Conservation (phyloP, 2,329 filamentous ascomycete genomes). For the Cercospora zeina region DNA sequence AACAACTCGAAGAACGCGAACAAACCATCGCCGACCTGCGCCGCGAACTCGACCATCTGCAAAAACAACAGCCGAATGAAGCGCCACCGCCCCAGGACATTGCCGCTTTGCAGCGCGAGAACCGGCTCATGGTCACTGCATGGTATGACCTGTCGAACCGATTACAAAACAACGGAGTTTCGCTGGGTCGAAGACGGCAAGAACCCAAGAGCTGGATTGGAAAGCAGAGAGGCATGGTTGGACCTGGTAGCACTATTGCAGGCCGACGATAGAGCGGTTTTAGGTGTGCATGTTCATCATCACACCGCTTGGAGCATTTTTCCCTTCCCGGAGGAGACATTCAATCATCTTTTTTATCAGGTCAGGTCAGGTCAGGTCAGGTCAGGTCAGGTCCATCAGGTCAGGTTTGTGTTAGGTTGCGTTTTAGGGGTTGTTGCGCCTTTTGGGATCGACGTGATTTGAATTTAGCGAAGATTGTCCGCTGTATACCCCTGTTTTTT, state of each 20-base stretch:
- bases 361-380: not conserved
- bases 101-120: slow-evolving; percentile 73
- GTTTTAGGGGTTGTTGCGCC: not conserved
- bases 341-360: no score
- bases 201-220: slow-evolving; percentile 79
- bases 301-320: not conserved
- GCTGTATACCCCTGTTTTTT: not conserved
- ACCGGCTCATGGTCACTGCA: slow-evolving; percentile 74
- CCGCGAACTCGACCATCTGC: slow-evolving; percentile 35
- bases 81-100: slow-evolving; percentile 47
- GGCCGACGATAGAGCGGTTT: slow-evolving; percentile 11
- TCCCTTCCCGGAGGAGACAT: no score
- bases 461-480: slow-evolving; percentile 1
- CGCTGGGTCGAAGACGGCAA: slow-evolving; percentile 72
- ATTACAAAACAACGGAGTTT: slow-evolving; percentile 79
- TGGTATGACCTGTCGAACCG: slow-evolving; percentile 81
- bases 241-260: slow-evolving; percentile 27
- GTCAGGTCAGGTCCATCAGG: not conserved
- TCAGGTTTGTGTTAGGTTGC: not conserved
- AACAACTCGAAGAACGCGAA: slow-evolving; percentile 34
- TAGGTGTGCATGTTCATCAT: no score
- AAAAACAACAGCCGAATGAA: slow-evolving; percentile 26
- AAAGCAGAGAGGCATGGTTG: slow-evolving; percentile 65
- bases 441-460: no score
- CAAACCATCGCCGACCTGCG: slow-evolving; percentile 35